Conservation (phyloP, 495 filamentous ascomycete genomes). For the Gamarada debralockiae region DNA sequence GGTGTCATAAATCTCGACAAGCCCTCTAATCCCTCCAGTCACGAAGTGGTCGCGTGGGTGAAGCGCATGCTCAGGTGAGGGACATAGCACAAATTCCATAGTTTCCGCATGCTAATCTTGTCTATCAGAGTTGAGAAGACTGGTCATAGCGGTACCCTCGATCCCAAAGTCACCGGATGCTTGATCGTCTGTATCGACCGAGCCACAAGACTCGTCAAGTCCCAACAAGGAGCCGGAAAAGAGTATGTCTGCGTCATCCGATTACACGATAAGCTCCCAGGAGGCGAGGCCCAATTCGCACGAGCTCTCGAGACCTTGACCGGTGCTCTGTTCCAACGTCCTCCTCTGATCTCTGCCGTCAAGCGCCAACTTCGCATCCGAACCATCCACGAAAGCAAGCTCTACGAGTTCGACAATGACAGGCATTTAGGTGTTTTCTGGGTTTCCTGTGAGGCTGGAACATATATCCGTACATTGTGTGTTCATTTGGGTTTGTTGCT, state of each 20-base stretch:
- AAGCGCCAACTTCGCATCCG: conserved; percentile 97
- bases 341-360: conserved; percentile 94
- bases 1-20: conserved; percentile 99
- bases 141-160: conserved; percentile 94
- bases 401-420: conserved; percentile 97
- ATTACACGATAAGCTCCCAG: conserved; percentile 86
- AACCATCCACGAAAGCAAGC: conserved; percentile 91
- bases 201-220: conserved; percentile 94
- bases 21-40: conserved; percentile 93
- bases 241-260: conserved; percentile 72
- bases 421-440: conserved; percentile 98
- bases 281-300: conserved; percentile 83
- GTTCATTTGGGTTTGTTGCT: conserved; percentile 91
- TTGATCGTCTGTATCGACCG: conserved; percentile 95
- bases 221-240: conserved; percentile 96
- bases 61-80: conserved; percentile 88
- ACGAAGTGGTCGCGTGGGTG: conserved; percentile 98
- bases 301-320: conserved; percentile 92
- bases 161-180: conserved; percentile 92
- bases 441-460: conserved; percentile 98
- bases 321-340: conserved; percentile 94
- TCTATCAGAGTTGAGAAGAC: conserved; percentile 81
- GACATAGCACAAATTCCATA: background rate
- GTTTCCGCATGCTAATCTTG: conserved; percentile 8
- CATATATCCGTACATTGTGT: conserved; percentile 96